These are phyloP conservation scores for Stramenopiles sp. DNA, from an alignment of 352 stramenopile species.

Conservation along the genomic window DNA sequence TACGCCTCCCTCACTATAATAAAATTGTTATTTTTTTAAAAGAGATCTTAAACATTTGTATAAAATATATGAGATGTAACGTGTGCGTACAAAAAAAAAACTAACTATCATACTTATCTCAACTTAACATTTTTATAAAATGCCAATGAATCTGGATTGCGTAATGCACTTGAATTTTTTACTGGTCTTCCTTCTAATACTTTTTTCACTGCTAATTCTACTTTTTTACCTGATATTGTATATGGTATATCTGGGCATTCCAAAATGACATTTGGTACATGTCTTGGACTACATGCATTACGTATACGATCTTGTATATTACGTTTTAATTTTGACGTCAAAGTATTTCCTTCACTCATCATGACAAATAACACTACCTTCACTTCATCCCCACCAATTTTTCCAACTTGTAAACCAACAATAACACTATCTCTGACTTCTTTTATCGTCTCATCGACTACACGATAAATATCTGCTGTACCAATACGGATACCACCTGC, in stretches of 20 bases:
- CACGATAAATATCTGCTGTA: slow-evolving; percentile 50
- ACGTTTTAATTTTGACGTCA: slow-evolving; percentile 31
- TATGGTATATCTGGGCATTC: slow-evolving; percentile 43
- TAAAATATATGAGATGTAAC: too few relatives aligned
- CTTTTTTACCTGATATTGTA: slow-evolving; percentile 50
- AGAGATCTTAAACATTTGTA: too few relatives aligned
- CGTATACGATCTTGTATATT: slow-evolving; percentile 33
- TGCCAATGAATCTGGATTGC: slow-evolving; percentile 36
- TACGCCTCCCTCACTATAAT: too few relatives aligned
- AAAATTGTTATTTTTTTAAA: too few relatives aligned
- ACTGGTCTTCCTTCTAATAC: slow-evolving; percentile 37
- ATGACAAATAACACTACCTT: slow-evolving; percentile 48
- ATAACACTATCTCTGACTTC: slow-evolving; percentile 40
- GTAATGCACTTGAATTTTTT: slow-evolving; percentile 37
- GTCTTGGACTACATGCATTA: slow-evolving; percentile 35
- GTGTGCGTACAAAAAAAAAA: too few relatives aligned
- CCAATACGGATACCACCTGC: slow-evolving; percentile 46
- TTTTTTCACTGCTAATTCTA: slow-evolving; percentile 49
- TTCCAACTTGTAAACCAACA: slow-evolving; percentile 34
- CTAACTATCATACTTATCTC: too few relatives aligned
- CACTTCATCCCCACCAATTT: slow-evolving; percentile 39
- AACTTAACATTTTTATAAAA: slow-evolving; percentile 27
- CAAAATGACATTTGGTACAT: slow-evolving; percentile 38
- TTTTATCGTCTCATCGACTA: slow-evolving; percentile 35
- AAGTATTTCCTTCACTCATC: slow-evolving; percentile 25